These are phyloP conservation scores for Blastocystis sp. DNA, from an alignment of 352 stramenopile genomes.

Conservation along the genomic window DNA sequence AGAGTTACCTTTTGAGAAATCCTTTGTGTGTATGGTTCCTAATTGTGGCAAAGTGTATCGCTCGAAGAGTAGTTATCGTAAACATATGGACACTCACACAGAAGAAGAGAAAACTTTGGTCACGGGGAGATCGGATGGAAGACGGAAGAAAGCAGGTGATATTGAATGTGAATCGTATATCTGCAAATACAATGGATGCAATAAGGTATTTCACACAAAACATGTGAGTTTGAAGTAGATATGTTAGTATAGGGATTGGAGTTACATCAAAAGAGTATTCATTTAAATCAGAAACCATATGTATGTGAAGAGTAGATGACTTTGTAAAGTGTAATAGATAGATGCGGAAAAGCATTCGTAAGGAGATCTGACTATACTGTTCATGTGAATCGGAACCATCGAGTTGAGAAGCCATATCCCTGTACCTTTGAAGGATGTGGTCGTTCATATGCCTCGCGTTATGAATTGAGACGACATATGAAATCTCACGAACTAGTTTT, in stretches of 20 bases:
- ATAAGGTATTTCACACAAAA: constrained; percentile 4
- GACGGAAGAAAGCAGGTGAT: not conserved
- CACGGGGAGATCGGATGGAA: not conserved
- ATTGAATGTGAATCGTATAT: not conserved
- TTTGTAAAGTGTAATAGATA: not conserved
- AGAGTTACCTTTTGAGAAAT: not conserved
- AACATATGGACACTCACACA: not conserved
- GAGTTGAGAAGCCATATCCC: not conserved
- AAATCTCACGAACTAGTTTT: not conserved
- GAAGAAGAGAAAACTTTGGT: constrained; percentile 24
- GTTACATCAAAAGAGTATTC: constrained; percentile 46
- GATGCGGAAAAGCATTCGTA: constrained; percentile 48
- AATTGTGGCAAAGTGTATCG: not conserved
- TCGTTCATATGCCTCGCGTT: constrained; percentile 17
- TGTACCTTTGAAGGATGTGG: constrained; percentile 44
- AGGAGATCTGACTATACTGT: constrained; percentile 42
- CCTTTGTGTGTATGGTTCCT: not conserved
- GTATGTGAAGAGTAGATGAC: constrained; percentile 3
- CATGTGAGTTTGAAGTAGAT: not conserved
- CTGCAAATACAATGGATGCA: not conserved
- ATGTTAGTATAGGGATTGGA: not conserved
- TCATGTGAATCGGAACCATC: constrained; percentile 49
- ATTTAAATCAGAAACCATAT: constrained; percentile 23
- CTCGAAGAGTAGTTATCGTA: not conserved
- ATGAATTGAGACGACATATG: constrained; percentile 23